A percentile compares a stretch with the other conserved stretches of the same genome.
phyloP scores from a whole-genome alignment of 495 filamentous ascomycete genomes.

The Penicillium fimorum region DNA sequence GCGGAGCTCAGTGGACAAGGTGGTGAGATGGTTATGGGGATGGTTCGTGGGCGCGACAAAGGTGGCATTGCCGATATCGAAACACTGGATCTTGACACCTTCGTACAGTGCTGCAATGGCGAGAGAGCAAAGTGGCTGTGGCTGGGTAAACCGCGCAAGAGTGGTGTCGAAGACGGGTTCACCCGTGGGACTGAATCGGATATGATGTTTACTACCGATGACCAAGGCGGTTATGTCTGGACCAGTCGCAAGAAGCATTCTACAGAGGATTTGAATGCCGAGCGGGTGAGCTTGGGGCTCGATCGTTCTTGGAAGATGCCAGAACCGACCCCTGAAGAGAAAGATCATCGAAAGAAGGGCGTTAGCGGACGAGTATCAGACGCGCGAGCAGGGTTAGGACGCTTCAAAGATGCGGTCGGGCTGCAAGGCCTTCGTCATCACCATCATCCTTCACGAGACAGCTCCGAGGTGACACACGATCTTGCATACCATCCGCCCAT shows the following conservation, averaged over 20 bases:
- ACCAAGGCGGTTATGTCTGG: slow-evolving; percentile 63
- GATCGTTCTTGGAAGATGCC: slow-evolving; percentile 33
- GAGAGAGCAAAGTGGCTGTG: slow-evolving; percentile 89
- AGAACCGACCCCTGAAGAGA: slow-evolving; percentile 49
- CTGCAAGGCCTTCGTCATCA: slow-evolving; percentile 48
- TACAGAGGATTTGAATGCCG: slow-evolving; percentile 35
- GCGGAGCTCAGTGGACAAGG: slow-evolving; percentile 94
- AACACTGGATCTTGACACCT: slow-evolving; percentile 82
- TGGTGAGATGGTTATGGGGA: slow-evolving; percentile 88
- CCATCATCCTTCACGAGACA: slow-evolving; percentile 44
- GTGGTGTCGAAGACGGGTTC: slow-evolving; percentile 49
- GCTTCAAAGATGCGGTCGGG: slow-evolving; percentile 85
- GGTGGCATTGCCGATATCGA: slow-evolving; percentile 89
- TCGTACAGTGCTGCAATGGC: slow-evolving; percentile 72
- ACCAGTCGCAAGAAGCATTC: slow-evolving; percentile 53
- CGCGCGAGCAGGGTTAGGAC: slow-evolving; percentile 76
- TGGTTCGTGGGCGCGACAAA: slow-evolving; percentile 86
- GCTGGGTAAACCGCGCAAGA: slow-evolving; percentile 80
- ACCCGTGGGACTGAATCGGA: slow-evolving; percentile 52
- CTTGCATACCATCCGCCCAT: slow-evolving; percentile 28
- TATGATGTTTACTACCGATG: slow-evolving; percentile 67
- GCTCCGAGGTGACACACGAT: slow-evolving; percentile 31
- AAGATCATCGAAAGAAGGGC: slow-evolving; percentile 70
- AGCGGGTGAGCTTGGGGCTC: slow-evolving; percentile 28
- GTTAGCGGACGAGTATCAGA: slow-evolving; percentile 79